These are phyloP conservation scores for Psilocybe sp. DNA, from an alignment of 768 basidiomycete species.

Conservation along the genomic window DNA sequence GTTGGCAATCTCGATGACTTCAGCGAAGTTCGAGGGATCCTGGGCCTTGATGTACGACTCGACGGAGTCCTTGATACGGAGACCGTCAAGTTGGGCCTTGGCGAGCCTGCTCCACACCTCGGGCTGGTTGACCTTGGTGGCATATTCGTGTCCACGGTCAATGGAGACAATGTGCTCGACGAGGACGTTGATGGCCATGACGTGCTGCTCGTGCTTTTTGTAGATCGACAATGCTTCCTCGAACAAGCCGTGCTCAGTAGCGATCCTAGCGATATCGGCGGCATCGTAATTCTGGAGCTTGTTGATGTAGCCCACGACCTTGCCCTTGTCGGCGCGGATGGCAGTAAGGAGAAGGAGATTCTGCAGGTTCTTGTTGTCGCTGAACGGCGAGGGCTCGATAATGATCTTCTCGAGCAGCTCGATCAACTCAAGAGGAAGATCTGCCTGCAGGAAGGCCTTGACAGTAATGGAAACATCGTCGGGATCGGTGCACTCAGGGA, in stretches of 20 bases:
- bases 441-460: slow-evolving; percentile 96
- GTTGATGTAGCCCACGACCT: slow-evolving; percentile 97
- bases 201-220: slow-evolving; percentile 96
- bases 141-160: slow-evolving; percentile 94
- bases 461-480: slow-evolving; percentile 98
- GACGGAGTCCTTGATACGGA: slow-evolving; percentile 97
- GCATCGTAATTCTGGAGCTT: slow-evolving; percentile 95
- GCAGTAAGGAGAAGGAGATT: slow-evolving; percentile 94
- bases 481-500: slow-evolving; percentile 96
- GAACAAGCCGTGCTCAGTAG: slow-evolving; percentile 91
- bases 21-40: slow-evolving; percentile 89
- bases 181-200: slow-evolving; percentile 93
- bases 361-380: slow-evolving; percentile 95
- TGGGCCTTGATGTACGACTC: slow-evolving; percentile 98
- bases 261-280: slow-evolving; percentile 93
- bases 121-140: slow-evolving; percentile 93
- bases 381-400: slow-evolving; percentile 95
- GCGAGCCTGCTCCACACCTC: slow-evolving; percentile 97
- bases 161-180: slow-evolving; percentile 98
- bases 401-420: slow-evolving; percentile 98
- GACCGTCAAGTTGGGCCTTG: slow-evolving; percentile 98
- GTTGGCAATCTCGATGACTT: slow-evolving; percentile 94
- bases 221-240: slow-evolving; percentile 97
- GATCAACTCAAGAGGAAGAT: slow-evolving; percentile 95
- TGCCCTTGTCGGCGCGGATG: slow-evolving; percentile 96